Evolutionary conservation across 352 stramenopile genomes (phyloP).

Genomic region (Phytophthora idaei): DNA sequence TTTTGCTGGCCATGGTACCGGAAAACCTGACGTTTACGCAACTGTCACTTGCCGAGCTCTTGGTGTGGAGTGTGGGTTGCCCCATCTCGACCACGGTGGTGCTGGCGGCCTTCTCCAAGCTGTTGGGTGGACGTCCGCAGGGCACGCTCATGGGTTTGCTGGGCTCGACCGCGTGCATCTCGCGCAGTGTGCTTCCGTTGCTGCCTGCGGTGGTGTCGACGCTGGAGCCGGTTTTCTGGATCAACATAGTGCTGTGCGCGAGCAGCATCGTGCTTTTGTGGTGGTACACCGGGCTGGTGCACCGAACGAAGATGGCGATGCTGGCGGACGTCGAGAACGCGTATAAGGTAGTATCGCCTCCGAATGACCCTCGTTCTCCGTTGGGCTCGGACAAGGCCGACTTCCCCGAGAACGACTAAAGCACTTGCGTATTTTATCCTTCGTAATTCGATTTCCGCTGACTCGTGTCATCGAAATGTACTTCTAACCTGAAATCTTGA

Average conservation of each 20-base stretch:
- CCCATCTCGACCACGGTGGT: conserved; percentile 74
- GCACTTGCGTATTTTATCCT: neutral
- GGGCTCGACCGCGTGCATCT: conserved; percentile 65
- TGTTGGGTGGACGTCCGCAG: conserved; percentile 67
- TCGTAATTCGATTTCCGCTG: neutral
- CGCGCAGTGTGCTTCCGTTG: conserved; percentile 70
- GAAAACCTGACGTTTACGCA: conserved; percentile 48
- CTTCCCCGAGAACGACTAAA: conserved; percentile 24
- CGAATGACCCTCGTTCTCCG: conserved; percentile 42
- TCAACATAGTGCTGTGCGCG: conserved; percentile 62
- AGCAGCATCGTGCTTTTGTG: conserved; percentile 59
- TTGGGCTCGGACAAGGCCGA: conserved; percentile 44
- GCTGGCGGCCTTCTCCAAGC: conserved; percentile 71
- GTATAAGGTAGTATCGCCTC: conserved; percentile 23
- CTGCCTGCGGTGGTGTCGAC: conserved; percentile 61
- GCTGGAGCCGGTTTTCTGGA: conserved; percentile 69
- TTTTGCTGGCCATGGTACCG: conserved; percentile 51
- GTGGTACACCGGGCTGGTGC: conserved; percentile 68
- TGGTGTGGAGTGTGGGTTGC: conserved; percentile 82
- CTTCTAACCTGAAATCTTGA: conserved; percentile 8
- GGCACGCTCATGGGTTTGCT: conserved; percentile 78
- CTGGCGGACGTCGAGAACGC: conserved; percentile 46
- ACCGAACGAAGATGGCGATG: conserved; percentile 51
- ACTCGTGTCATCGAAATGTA: neutral
- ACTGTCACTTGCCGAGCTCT: conserved; percentile 54